A percentile compares a stretch with the other conserved stretches of the same genome.
phyloP scores from a whole-genome alignment of 768 basidiomycete species.

The Lactarius hengduanensis region DNA sequence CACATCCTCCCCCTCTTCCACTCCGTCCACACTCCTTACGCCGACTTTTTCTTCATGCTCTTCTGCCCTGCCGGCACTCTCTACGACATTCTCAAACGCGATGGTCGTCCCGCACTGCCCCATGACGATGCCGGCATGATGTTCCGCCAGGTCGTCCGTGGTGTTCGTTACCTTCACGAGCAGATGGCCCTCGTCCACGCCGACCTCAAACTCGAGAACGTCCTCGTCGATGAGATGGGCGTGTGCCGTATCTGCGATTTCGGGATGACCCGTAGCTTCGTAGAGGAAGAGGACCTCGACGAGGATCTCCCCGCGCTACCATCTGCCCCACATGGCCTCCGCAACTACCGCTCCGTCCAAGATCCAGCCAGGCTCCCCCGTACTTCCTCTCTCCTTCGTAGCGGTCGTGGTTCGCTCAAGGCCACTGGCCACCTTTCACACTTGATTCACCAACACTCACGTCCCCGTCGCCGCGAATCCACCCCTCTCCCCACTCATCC shows the following conservation, averaged over 20 bases:
- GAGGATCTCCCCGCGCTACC: slow-evolving; percentile 6
- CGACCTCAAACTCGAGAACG: slow-evolving; percentile 97
- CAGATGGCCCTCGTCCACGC: slow-evolving; percentile 79
- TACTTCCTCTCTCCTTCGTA: neutral
- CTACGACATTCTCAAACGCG: slow-evolving; percentile 75
- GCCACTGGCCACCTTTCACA: slow-evolving; percentile 36
- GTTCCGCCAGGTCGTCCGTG: slow-evolving; percentile 83
- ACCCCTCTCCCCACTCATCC: slow-evolving; percentile 40
- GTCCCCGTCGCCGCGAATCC: slow-evolving; percentile 51
- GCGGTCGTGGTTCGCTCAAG: slow-evolving; percentile 18
- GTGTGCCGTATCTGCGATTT: slow-evolving; percentile 87
- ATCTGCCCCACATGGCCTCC: neutral
- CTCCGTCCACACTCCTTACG: slow-evolving; percentile 53
- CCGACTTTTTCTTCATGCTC: slow-evolving; percentile 80
- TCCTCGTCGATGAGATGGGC: slow-evolving; percentile 86
- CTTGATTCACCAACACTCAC: slow-evolving; percentile 39
- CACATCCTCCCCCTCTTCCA: slow-evolving; percentile 84
- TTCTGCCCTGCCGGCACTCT: slow-evolving; percentile 84
- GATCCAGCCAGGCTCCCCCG: slow-evolving; percentile 8
- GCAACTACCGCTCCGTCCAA: neutral
- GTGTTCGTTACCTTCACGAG: slow-evolving; percentile 80
- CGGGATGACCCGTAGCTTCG: slow-evolving; percentile 71
- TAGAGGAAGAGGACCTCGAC: slow-evolving; percentile 40
- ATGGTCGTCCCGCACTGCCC: slow-evolving; percentile 62
- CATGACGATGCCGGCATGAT: slow-evolving; percentile 82